These are phyloP conservation scores for Cryptosporidium felis DNA, from an alignment of 169 alveolate species.

Conservation along the genomic window DNA sequence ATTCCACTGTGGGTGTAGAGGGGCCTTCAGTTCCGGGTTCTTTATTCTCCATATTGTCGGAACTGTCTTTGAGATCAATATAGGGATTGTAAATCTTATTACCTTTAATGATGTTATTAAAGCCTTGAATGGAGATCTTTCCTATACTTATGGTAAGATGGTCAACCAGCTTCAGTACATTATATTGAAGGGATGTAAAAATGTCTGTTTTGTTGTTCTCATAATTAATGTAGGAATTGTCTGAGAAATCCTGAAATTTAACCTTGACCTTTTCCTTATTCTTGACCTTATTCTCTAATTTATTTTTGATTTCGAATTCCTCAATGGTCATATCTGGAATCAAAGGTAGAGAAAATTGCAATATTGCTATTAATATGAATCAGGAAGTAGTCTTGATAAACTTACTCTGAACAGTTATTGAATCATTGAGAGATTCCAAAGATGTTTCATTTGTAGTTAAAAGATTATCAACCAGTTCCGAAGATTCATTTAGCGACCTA, in stretches of 20 bases:
- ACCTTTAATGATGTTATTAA: constrained; percentile 6
- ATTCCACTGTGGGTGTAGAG: too few relatives aligned
- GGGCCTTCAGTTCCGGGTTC: too few relatives aligned
- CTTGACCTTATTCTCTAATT: background rate
- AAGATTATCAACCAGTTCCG: background rate
- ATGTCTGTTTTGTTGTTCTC: constrained; percentile 20
- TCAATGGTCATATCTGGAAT: background rate
- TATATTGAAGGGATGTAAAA: background rate
- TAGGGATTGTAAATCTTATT: too few relatives aligned
- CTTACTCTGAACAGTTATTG: constrained; percentile 3
- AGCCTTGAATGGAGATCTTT: background rate
- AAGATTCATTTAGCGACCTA: constrained; percentile 1
- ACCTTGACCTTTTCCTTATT: background rate
- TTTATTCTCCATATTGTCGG: background rate
- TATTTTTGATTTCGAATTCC: background rate
- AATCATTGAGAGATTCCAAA: background rate
- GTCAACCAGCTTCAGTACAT: background rate
- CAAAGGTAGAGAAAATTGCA: background rate
- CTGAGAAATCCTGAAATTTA: background rate
- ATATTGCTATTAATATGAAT: background rate
- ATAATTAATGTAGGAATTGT: background rate
- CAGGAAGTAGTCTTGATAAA: background rate
- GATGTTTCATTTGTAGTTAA: constrained; percentile 1
- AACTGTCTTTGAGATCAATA: background rate
- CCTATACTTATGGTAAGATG: constrained; percentile 6